Evolutionary conservation across 2,329 filamentous ascomycete genomes (phyloP).

Genomic region (Hypoxylon sp.): DNA sequence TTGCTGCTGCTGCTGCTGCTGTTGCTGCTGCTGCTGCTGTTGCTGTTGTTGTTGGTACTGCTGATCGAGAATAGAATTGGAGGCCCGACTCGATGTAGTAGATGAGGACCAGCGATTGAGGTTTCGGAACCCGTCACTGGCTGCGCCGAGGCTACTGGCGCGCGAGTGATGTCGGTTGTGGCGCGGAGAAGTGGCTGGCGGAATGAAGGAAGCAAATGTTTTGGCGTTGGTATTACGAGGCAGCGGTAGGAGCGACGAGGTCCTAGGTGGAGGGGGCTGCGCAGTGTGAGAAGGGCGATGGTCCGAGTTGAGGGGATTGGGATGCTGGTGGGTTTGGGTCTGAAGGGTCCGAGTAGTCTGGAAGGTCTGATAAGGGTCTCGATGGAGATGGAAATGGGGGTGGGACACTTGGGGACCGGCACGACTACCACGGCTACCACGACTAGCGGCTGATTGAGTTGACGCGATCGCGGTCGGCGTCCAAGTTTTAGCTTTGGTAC

Average conservation of each 20-base stretch:
- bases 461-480: slow-evolving; percentile 25
- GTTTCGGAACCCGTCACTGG: slow-evolving; percentile 60
- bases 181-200: slow-evolving; percentile 23
- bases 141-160: slow-evolving; percentile 44
- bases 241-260: slow-evolving; percentile 45
- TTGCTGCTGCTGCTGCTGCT: slow-evolving; percentile 33
- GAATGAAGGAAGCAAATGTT: slow-evolving; percentile 29
- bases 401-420: slow-evolving; percentile 1
- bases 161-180: slow-evolving; percentile 39
- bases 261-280: slow-evolving; percentile 38
- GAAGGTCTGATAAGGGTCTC: slow-evolving; percentile 2
- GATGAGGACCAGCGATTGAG: slow-evolving; percentile 58
- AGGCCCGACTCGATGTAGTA: slow-evolving; percentile 3
- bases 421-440: slow-evolving; percentile 22
- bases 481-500: background rate
- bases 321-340: slow-evolving; percentile 10
- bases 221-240: slow-evolving; percentile 39
- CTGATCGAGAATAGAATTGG: slow-evolving; percentile 35
- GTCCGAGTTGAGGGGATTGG: slow-evolving; percentile 8
- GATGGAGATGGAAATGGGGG: slow-evolving; percentile 19
- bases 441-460: slow-evolving; percentile 35
- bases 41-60: slow-evolving; percentile 34
- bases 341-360: background rate
- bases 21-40: slow-evolving; percentile 25
- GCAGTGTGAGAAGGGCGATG: slow-evolving; percentile 9